These are phyloP conservation scores for Termitomyces sp. DNA, from an alignment of 768 basidiomycete species.

Conservation along the genomic window DNA sequence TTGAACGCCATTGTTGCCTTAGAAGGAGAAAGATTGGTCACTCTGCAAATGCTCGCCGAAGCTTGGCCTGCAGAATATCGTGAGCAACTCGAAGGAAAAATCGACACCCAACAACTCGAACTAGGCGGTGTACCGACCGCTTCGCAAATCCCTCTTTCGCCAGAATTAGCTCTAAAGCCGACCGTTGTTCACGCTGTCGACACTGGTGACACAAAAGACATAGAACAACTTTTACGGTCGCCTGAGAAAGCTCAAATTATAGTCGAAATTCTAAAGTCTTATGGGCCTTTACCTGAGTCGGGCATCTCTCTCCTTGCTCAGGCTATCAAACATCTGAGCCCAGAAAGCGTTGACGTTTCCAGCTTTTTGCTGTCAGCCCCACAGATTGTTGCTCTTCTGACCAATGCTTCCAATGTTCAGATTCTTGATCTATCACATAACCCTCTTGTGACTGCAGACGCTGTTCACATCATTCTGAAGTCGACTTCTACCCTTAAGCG, in stretches of 20 bases:
- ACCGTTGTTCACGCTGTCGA: slow-evolving; percentile 20
- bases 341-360: slow-evolving; percentile 20
- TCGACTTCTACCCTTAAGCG: slow-evolving; percentile 12
- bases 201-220: slow-evolving; percentile 14
- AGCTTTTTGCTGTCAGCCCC: slow-evolving; percentile 15
- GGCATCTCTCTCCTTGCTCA: slow-evolving; percentile 19
- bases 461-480: slow-evolving; percentile 16
- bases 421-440: slow-evolving; percentile 23
- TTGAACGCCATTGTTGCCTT: slow-evolving; percentile 9
- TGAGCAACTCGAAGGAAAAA: not conserved
- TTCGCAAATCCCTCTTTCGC: slow-evolving; percentile 19
- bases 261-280: slow-evolving; percentile 12
- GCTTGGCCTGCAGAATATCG: slow-evolving; percentile 20
- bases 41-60: slow-evolving; percentile 16
- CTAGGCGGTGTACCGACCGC: not conserved
- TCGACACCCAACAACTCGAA: too few relatives aligned
- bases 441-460: slow-evolving; percentile 15
- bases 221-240: slow-evolving; percentile 23
- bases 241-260: slow-evolving; percentile 21
- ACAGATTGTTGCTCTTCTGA: slow-evolving; percentile 18
- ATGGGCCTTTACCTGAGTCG: slow-evolving; percentile 19
- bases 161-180: slow-evolving; percentile 20
- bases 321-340: slow-evolving; percentile 10
- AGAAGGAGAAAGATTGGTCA: slow-evolving; percentile 12
- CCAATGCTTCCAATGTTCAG: slow-evolving; percentile 5